A percentile compares a stretch with the other conserved stretches of the same genome.
Evolutionary conservation across 2,329 filamentous ascomycete species (phyloP).

Genomic region (Massarina eburnea): DNA sequence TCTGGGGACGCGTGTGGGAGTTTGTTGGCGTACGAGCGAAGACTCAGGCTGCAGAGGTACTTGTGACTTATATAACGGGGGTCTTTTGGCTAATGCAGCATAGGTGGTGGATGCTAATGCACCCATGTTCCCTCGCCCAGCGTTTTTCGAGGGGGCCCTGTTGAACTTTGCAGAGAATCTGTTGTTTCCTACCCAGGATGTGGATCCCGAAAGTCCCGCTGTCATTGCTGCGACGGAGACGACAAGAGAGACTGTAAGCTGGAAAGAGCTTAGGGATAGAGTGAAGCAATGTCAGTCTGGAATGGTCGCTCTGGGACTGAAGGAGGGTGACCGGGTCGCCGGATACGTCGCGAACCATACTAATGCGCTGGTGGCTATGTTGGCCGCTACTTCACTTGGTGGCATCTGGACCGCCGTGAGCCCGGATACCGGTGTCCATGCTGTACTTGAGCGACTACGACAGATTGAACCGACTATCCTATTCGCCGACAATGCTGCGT

Average conservation of each 20-base stretch:
- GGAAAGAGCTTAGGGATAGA: constrained; percentile 76
- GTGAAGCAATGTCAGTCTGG: constrained; percentile 74
- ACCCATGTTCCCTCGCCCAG: constrained; percentile 81
- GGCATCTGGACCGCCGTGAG: constrained; percentile 93
- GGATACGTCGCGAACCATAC: constrained; percentile 87
- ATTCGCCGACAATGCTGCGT: constrained; percentile 83
- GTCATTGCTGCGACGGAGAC: constrained; percentile 82
- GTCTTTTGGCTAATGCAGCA: constrained; percentile 16
- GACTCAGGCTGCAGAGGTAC: constrained; percentile 61
- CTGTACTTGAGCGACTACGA: constrained; percentile 80
- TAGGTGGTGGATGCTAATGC: constrained; percentile 69
- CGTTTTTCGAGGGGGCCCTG: constrained; percentile 77
- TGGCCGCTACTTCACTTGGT: constrained; percentile 78
- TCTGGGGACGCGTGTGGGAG: constrained; percentile 86
- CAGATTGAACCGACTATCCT: constrained; percentile 84
- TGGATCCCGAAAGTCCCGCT: constrained; percentile 65
- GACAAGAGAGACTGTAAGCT: constrained; percentile 66
- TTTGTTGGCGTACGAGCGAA: constrained; percentile 76
- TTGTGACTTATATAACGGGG: constrained; percentile 4
- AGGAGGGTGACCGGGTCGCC: constrained; percentile 62
- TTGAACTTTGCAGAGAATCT: constrained; percentile 97
- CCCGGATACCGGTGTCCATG: constrained; percentile 88
- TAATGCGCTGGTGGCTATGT: constrained; percentile 83
- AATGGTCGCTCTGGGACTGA: constrained; percentile 67
- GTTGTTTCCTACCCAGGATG: constrained; percentile 68